Conservation (phyloP, 1,284 basidiomycete genomes). For the Ganoderma meredithae region DNA sequence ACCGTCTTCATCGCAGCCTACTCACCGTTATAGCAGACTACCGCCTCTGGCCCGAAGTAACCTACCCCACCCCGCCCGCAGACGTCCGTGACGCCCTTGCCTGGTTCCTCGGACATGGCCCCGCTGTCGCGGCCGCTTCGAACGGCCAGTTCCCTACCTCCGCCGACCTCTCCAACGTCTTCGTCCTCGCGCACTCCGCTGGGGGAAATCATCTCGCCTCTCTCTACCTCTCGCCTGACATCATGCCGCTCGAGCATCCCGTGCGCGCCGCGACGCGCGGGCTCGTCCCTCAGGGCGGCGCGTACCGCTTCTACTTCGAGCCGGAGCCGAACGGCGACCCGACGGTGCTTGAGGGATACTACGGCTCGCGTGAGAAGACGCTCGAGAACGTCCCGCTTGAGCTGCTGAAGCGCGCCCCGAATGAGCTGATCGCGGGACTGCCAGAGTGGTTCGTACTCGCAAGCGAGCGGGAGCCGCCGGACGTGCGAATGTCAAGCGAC, state of each 20-base stretch:
- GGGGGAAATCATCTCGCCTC: constrained; percentile 59
- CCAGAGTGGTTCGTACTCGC: constrained; percentile 56
- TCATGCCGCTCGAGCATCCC: constrained; percentile 43
- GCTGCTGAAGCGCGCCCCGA: constrained; percentile 46
- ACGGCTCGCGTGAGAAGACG: constrained; percentile 51
- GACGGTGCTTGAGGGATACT: constrained; percentile 48
- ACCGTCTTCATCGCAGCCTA: constrained; percentile 40
- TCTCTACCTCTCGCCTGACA: constrained; percentile 49
- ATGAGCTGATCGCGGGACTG: constrained; percentile 45
- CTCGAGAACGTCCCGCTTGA: constrained; percentile 49
- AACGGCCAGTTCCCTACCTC: constrained; percentile 2
- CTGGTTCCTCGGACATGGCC: constrained; percentile 56
- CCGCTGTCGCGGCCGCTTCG: constrained; percentile 36
- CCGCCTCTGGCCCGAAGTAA: constrained; percentile 60
- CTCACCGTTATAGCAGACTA: constrained; percentile 71
- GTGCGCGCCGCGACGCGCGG: constrained; percentile 51
- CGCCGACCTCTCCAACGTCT: constrained; percentile 44
- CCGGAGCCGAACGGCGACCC: constrained; percentile 34
- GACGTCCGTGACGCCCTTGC: constrained; percentile 65
- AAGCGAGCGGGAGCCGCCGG: constrained; percentile 59
- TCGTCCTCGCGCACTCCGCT: constrained; percentile 65
- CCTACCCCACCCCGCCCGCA: constrained; percentile 57
- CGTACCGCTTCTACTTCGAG: constrained; percentile 48
- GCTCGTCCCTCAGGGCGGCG: constrained; percentile 53
- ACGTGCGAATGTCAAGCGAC: constrained; percentile 44